Conservation (phyloP, 257 asterid species). For the Lycium barbarum region DNA sequence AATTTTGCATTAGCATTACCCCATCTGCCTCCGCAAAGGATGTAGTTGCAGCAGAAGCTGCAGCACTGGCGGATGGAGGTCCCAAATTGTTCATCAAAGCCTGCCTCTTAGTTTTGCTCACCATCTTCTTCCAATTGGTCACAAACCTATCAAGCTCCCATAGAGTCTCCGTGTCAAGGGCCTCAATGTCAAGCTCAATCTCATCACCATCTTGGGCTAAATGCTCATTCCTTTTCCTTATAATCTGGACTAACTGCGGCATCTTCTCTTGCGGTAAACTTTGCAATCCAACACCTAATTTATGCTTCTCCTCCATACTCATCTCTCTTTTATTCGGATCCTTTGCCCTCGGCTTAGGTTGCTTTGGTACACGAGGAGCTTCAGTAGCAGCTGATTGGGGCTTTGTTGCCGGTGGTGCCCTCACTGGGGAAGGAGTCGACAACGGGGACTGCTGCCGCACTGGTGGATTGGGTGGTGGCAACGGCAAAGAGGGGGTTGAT, state of each 20-base stretch:
- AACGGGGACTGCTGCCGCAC: slow-evolving; percentile 45
- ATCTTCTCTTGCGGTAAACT: slow-evolving; percentile 93
- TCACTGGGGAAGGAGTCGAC: slow-evolving; percentile 60
- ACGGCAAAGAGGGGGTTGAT: slow-evolving; percentile 54
- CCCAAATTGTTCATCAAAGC: slow-evolving; percentile 60
- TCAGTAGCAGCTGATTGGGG: slow-evolving; percentile 45
- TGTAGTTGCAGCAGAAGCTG: slow-evolving; percentile 39
- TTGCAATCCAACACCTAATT: slow-evolving; percentile 90
- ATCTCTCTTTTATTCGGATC: slow-evolving; percentile 88
- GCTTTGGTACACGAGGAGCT: slow-evolving; percentile 49
- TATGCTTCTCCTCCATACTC: slow-evolving; percentile 95
- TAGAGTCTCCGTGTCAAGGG: slow-evolving; percentile 89
- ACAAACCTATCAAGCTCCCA: slow-evolving; percentile 98
- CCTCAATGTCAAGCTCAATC: slow-evolving; percentile 96
- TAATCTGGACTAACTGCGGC: slow-evolving; percentile 88
- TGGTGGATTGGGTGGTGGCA: slow-evolving; percentile 44
- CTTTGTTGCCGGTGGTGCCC: slow-evolving; percentile 49
- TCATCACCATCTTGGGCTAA: slow-evolving; percentile 97
- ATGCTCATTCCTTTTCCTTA: slow-evolving; percentile 83
- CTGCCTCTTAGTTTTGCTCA: slow-evolving; percentile 88
- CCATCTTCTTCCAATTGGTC: slow-evolving; percentile 96
- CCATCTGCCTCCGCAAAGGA: slow-evolving; percentile 57
- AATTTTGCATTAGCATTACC: slow-evolving; percentile 47
- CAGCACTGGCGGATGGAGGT: slow-evolving; percentile 41
- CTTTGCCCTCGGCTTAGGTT: slow-evolving; percentile 92